A percentile compares a stretch with the other conserved stretches of the same genome.
Conservation (phyloP, 495 filamentous ascomycete species). For the Penicillium herquei region DNA sequence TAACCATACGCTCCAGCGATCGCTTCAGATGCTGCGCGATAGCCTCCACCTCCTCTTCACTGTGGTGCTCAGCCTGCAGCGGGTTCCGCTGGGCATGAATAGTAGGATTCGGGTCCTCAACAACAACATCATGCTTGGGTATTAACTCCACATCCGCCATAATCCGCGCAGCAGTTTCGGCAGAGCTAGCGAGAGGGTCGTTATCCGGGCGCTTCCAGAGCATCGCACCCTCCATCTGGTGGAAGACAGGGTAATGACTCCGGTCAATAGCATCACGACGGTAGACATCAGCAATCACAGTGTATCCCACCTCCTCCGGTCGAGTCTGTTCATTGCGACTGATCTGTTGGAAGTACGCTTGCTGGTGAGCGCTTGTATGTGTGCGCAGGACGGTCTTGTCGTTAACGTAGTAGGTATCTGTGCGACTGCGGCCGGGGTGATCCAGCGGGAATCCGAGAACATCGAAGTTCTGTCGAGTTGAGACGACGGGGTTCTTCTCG, state of each 20-base stretch:
- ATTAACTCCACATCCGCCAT: slow-evolving; percentile 63
- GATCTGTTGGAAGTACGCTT: slow-evolving; percentile 70
- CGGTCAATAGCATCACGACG: slow-evolving; percentile 92
- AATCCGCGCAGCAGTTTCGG: slow-evolving; percentile 45
- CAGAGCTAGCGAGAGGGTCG: slow-evolving; percentile 50
- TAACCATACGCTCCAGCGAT: slow-evolving; percentile 84
- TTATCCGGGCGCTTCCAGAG: slow-evolving; percentile 77
- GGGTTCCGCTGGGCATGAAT: slow-evolving; percentile 81
- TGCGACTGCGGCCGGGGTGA: slow-evolving; percentile 82
- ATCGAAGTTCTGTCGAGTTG: slow-evolving; percentile 88
- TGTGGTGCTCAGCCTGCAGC: slow-evolving; percentile 69
- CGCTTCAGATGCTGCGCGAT: slow-evolving; percentile 84
- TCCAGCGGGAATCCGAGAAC: slow-evolving; percentile 84
- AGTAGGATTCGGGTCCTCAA: slow-evolving; percentile 83
- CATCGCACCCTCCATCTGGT: slow-evolving; percentile 96
- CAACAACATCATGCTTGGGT: slow-evolving; percentile 67
- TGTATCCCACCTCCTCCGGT: slow-evolving; percentile 73
- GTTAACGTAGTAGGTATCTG: slow-evolving; percentile 97
- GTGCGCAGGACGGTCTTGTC: slow-evolving; percentile 79
- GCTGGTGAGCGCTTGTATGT: slow-evolving; percentile 91
- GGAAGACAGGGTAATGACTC: slow-evolving; percentile 93
- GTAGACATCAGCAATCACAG: slow-evolving; percentile 95
- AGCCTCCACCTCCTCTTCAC: slow-evolving; percentile 73
- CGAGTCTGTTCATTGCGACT: slow-evolving; percentile 42
- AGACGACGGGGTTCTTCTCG: slow-evolving; percentile 78